A percentile compares a stretch with the other conserved stretches of the same genome.
Evolutionary conservation across 768 basidiomycete genomes (phyloP).

Genomic region (Rhodosporidiobolus odoratus): DNA sequence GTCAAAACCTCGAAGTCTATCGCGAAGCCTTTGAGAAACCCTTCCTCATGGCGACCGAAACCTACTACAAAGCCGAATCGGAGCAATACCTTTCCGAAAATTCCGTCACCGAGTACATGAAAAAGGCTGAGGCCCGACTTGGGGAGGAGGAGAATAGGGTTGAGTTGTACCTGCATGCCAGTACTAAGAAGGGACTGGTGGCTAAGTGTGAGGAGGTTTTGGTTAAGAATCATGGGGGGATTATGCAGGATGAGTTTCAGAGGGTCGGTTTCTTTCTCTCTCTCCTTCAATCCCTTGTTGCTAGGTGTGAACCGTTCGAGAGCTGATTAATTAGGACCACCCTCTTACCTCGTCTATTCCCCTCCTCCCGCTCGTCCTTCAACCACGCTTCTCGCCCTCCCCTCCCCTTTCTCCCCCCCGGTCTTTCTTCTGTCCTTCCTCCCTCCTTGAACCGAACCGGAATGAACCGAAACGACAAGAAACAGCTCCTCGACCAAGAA

Average conservation of each 20-base stretch:
- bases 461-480: too few relatives aligned
- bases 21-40: conserved; percentile 80
- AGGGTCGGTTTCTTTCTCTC: conserved; percentile 42
- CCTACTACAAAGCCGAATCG: conserved; percentile 87
- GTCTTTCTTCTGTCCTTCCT: too few relatives aligned
- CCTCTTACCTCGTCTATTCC: too few relatives aligned
- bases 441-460: neutral
- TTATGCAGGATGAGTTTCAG: conserved; percentile 93
- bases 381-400: too few relatives aligned
- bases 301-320: too few relatives aligned
- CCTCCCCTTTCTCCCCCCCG: too few relatives aligned
- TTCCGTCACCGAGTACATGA: conserved; percentile 87
- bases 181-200: conserved; percentile 67
- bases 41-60: conserved; percentile 81
- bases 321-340: too few relatives aligned
- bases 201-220: conserved; percentile 77
- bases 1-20: conserved; percentile 88
- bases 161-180: conserved; percentile 83
- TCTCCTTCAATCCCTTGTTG: too few relatives aligned
- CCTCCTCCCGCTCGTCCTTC: too few relatives aligned
- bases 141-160: conserved; percentile 93
- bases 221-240: conserved; percentile 73
- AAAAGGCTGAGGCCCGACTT: conserved; percentile 85
- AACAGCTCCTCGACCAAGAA: conserved; percentile 74
- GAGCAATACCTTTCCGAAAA: conserved; percentile 82